Base-by-base conservation (phyloP, 2,329 filamentous ascomycete genomes). In the Hawksworthiomyces lignivorus region DNA sequence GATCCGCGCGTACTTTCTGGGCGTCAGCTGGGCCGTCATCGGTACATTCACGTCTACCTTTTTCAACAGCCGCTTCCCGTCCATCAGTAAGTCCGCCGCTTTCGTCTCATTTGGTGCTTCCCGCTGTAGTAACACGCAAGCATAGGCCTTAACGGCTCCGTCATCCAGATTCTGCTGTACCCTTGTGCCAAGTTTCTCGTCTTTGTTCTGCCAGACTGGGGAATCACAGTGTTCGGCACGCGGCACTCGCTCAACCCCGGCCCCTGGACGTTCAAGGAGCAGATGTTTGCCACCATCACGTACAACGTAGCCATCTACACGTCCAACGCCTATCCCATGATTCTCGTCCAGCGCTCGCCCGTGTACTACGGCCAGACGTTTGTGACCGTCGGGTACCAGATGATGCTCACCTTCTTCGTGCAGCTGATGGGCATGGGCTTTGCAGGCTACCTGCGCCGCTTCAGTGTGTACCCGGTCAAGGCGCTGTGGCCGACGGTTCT, bases 121-220 rank as follows among this genome's bases (percentile, higher is more conserved):
- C n/a, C n/a, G n/a, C n/a, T n/a, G n/a, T n/a, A n/a, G n/a, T n/a
- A n/a, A n/a, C n/a, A n/a, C n/a, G n/a, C n/a, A n/a, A n/a, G n/a
- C n/a, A n/a, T n/a, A n/a, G n/a, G n/a, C 29, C 46, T 64, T 7
- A 54, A 51, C 39, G 55, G 60, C 7, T 55, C 57, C 19, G 63
- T 67, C 6, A 62, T 65, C 37, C 68, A 72, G 52, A 65, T 72
- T 31, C 55, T 71, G 4, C 58, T 71, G 0, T 71, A 60, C 15
- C 72, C 71, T 0, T 61, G 68, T 17, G 71, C 64, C 5, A 65
- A 65, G 31, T 55, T 62, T 7, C 56, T 71, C 26, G 68, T 67
- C 11, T 62, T 50, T 30, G 47, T 59, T 12, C 50, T 75, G 0
- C 71, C 71, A 0, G 62, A 67, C 39, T 68, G 64, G 58, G 63